phyloP scores from a whole-genome alignment of 768 basidiomycete species.

The Suillus americanus region DNA sequence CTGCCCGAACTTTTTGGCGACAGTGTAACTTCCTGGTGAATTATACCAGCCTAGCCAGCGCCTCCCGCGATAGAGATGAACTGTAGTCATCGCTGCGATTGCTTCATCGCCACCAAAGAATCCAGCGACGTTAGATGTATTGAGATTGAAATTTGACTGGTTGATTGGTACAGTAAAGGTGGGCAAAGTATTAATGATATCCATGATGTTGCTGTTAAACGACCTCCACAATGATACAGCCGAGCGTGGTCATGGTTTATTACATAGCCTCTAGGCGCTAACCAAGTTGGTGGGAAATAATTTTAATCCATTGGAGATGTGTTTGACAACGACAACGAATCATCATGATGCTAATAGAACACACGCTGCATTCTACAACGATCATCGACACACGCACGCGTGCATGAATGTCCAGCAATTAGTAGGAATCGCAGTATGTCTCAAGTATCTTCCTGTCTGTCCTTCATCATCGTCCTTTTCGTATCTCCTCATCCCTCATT shows the following conservation, averaged over 20 bases:
- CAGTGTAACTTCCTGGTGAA: conserved; percentile 29
- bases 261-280: neutral
- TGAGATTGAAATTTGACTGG: conserved; percentile 19
- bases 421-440: conserved; percentile 47
- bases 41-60: conserved; percentile 40
- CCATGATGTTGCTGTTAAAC: neutral
- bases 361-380: neutral
- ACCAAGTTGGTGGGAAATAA: neutral
- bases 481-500: neutral
- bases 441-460: conserved; percentile 72
- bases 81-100: conserved; percentile 32
- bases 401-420: neutral
- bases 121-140: conserved; percentile 31
- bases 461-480: neutral
- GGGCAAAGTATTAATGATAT: neutral
- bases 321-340: neutral
- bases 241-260: neutral
- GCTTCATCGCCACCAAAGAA: conserved; percentile 37
- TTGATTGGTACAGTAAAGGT: neutral
- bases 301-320: neutral
- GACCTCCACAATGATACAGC: neutral
- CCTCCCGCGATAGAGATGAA: conserved; percentile 33
- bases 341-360: neutral
- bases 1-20: conserved; percentile 32
- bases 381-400: neutral